Evolutionary conservation across 306 rosid species (phyloP).

Genomic region (Begonia loranthoides): DNA sequence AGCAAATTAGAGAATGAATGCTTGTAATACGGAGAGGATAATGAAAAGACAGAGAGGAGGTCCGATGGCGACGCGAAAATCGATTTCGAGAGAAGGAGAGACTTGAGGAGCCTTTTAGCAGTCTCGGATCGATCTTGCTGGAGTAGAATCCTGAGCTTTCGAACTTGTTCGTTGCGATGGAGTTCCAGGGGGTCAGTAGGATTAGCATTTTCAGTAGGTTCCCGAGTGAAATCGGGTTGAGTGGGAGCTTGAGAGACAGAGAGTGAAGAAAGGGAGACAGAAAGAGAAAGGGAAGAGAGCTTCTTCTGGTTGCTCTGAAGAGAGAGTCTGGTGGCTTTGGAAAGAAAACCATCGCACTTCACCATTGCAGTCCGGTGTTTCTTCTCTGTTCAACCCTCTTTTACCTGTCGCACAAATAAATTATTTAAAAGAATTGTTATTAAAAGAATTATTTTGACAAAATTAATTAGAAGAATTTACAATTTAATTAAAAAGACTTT

Average conservation of each 20-base stretch:
- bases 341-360: neutral
- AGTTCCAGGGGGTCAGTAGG: slow-evolving; percentile 10
- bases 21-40: slow-evolving; percentile 26
- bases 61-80: slow-evolving; percentile 41
- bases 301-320: neutral
- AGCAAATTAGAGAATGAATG: slow-evolving; percentile 35
- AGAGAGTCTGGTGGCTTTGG: neutral
- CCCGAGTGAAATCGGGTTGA: neutral
- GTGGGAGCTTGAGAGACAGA: neutral
- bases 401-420: neutral
- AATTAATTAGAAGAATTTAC: too few relatives aligned
- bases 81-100: slow-evolving; percentile 26
- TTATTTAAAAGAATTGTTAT: too few relatives aligned
- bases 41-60: slow-evolving; percentile 25
- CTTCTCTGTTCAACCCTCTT: neutral
- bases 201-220: neutral
- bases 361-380: neutral
- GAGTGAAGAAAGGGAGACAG: neutral
- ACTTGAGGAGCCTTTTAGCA: slow-evolving; percentile 32
- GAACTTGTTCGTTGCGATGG: slow-evolving; percentile 25
- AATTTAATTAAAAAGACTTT: too few relatives aligned
- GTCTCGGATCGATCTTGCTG: slow-evolving; percentile 22
- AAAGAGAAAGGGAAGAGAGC: neutral
- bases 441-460: too few relatives aligned
- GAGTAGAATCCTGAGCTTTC: slow-evolving; percentile 34